Evolutionary conservation across 495 filamentous ascomycete species (phyloP).

Genomic region (Hapsidospora chrysogenum): DNA sequence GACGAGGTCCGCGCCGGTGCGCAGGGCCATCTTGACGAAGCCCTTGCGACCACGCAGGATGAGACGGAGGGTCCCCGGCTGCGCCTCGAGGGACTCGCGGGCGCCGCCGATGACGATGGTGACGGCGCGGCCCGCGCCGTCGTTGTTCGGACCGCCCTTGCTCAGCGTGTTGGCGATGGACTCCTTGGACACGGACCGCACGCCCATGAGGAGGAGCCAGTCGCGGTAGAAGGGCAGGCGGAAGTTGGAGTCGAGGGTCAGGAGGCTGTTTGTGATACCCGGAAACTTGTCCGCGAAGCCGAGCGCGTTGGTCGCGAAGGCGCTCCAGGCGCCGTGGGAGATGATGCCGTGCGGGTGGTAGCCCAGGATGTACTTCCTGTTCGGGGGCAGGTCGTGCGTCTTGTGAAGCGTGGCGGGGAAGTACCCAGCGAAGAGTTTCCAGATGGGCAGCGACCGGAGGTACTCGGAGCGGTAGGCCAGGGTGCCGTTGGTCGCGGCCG

Average conservation of each 20-base stretch:
- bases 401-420: slow-evolving; percentile 82
- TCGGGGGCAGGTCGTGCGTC: slow-evolving; percentile 58
- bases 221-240: slow-evolving; percentile 87
- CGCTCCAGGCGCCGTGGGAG: slow-evolving; percentile 82
- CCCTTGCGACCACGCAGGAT: slow-evolving; percentile 74
- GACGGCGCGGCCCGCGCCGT: slow-evolving; percentile 91
- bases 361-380: slow-evolving; percentile 92
- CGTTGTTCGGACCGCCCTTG: slow-evolving; percentile 53
- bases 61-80: slow-evolving; percentile 54
- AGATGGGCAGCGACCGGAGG: slow-evolving; percentile 56
- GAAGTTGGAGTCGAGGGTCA: slow-evolving; percentile 91
- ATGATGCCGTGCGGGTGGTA: slow-evolving; percentile 98
- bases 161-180: slow-evolving; percentile 76
- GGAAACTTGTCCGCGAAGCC: slow-evolving; percentile 85
- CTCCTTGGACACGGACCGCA: slow-evolving; percentile 79
- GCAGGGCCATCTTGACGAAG: slow-evolving; percentile 83
- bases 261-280: slow-evolving; percentile 82
- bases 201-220: slow-evolving; percentile 70
- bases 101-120: slow-evolving; percentile 93
- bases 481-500: slow-evolving; percentile 53
- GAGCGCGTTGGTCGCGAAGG: slow-evolving; percentile 80
- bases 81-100: slow-evolving; percentile 74
- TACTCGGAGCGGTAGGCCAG: slow-evolving; percentile 56
- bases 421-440: slow-evolving; percentile 83
- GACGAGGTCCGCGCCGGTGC: slow-evolving; percentile 79